phyloP scores from a whole-genome alignment of 768 basidiomycete species.

The Tylopilus plumbeoviolaceoides region DNA sequence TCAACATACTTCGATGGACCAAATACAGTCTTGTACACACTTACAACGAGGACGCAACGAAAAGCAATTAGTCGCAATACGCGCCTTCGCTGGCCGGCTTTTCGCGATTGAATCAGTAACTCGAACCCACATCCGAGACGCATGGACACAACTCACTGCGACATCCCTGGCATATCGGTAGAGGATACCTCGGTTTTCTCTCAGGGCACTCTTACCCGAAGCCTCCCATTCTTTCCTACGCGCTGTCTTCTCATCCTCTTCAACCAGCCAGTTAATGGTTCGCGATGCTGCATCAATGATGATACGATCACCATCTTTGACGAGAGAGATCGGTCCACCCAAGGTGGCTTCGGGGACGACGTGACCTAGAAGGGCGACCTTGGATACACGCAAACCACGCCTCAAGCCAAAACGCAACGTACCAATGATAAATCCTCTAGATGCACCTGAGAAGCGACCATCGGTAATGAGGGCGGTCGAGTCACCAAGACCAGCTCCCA shows the following conservation, averaged over 20 bases:
- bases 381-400: conserved; percentile 35
- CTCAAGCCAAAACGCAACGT: conserved; percentile 2
- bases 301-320: conserved; percentile 78
- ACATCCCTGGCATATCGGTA: conserved; percentile 83
- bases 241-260: conserved; percentile 56
- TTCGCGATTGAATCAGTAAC: conserved; percentile 9
- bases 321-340: conserved; percentile 85
- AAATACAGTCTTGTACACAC: not conserved
- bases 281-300: conserved; percentile 65
- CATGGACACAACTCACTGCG: conserved; percentile 52
- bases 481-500: conserved; percentile 77
- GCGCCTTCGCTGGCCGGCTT: conserved; percentile 82
- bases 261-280: conserved; percentile 70
- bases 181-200: conserved; percentile 70
- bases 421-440: conserved; percentile 61
- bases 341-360: conserved; percentile 63
- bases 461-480: conserved; percentile 84
- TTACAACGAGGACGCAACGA: not conserved
- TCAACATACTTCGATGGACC: not conserved
- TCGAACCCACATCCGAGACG: not conserved
- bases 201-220: conserved; percentile 58
- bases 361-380: conserved; percentile 41
- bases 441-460: conserved; percentile 86
- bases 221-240: conserved; percentile 68
- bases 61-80: conserved; percentile 61